These are phyloP conservation scores for Phascolomyces articulosus DNA, from an alignment of 371 early-diverging fungal genomes.

Conservation along the genomic window DNA sequence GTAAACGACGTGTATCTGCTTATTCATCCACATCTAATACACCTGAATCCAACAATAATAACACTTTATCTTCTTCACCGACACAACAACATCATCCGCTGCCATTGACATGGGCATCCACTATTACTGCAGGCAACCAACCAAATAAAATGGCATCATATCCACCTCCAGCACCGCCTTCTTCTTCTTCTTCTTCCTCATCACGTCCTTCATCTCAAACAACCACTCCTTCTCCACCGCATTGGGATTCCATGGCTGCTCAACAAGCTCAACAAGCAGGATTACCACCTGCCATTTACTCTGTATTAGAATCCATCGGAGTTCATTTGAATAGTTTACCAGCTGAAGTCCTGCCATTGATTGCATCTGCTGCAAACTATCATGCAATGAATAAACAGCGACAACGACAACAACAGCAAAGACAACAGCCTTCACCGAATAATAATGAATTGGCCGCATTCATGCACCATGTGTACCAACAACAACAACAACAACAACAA, in stretches of 20 bases:
- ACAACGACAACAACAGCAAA: constrained; percentile 15
- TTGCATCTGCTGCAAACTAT: constrained; percentile 26
- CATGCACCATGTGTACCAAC: constrained; percentile 13
- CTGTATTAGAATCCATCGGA: constrained; percentile 23
- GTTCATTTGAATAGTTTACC: constrained; percentile 22
- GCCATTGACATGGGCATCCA: not conserved
- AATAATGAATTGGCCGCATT: not conserved
- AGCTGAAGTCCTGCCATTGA: constrained; percentile 22
- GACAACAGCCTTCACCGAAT: not conserved
- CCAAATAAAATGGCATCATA: not conserved
- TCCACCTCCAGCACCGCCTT: not conserved
- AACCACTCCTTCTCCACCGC: not conserved
- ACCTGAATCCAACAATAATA: not conserved
- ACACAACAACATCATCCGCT: not conserved
- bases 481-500: constrained; percentile 8
- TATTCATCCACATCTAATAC: not conserved
- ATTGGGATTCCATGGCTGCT: not conserved
- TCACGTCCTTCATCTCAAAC: constrained; percentile 1
- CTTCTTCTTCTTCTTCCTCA: too few species aligned
- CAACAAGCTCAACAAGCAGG: constrained; percentile 4
- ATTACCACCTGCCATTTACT: constrained; percentile 15
- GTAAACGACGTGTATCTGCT: not conserved
- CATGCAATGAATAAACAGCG: constrained; percentile 26
- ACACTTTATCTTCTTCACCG: not conserved
- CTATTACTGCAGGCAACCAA: not conserved